A percentile compares a stretch with the other conserved stretches of the same genome.
Evolutionary conservation across 75 land plant species (phyloP).

Genomic region (Sequoiadendron giganteum): DNA sequence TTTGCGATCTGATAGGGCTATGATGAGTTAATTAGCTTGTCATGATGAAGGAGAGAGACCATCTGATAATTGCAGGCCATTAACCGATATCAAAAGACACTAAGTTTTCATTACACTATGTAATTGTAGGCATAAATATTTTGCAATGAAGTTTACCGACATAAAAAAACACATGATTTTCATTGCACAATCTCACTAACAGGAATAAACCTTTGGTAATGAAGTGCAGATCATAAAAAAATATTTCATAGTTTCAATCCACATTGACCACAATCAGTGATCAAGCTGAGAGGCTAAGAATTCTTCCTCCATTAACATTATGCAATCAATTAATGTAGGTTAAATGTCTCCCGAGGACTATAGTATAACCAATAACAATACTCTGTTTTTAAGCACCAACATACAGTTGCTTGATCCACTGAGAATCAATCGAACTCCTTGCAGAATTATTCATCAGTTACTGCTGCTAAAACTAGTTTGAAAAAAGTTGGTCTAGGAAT

Average conservation of each 20-base stretch:
- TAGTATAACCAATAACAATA: not conserved
- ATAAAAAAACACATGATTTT: not conserved
- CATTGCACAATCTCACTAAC: not conserved
- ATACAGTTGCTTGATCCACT: not conserved
- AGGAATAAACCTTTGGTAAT: not conserved
- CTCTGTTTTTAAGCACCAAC: not conserved
- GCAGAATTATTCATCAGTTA: not conserved
- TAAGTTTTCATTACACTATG: too few relatives aligned
- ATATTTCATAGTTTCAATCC: not conserved
- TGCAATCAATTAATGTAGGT: not conserved
- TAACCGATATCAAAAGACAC: not conserved
- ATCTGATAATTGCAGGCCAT: not conserved
- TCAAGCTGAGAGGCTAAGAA: not conserved
- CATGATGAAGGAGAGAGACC: not conserved
- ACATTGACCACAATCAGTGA: too few relatives aligned
- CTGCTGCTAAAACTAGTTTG: not conserved
- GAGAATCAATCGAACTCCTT: not conserved
- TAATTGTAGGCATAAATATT: too few relatives aligned
- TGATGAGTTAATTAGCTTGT: not conserved
- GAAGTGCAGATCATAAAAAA: not conserved
- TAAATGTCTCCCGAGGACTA: not conserved
- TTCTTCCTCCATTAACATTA: not conserved
- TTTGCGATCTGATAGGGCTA: not conserved
- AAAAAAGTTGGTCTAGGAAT: not conserved
- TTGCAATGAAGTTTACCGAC: not conserved